A percentile compares a stretch with the other conserved stretches of the same genome.
Evolutionary conservation across 73 alveolate species (phyloP).

Genomic region (Paramecium tetraurelia): DNA sequence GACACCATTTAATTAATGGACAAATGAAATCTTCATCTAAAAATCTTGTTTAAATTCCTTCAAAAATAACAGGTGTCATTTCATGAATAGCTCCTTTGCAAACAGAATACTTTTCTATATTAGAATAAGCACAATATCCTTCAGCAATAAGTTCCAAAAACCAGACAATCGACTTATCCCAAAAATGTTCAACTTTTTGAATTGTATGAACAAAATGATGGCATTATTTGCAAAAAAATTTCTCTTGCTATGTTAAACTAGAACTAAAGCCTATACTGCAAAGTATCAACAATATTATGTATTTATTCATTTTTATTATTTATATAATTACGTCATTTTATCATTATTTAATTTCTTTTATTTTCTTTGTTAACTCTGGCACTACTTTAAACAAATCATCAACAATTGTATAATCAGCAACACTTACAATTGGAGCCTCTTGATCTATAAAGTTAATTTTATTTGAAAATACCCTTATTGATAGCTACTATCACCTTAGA

Average conservation of each 20-base stretch:
- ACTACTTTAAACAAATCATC: constrained; percentile 90
- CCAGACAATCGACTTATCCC: constrained; percentile 9
- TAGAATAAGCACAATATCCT: not conserved
- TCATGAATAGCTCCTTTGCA: constrained; percentile 57
- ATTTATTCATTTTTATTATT: not conserved
- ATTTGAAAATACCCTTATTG: constrained; percentile 68
- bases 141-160: constrained; percentile 17
- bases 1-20: constrained; percentile 45
- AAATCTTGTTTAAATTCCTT: constrained; percentile 31
- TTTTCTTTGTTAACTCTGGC: constrained; percentile 90
- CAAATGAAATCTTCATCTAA: constrained; percentile 57
- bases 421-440: constrained; percentile 87
- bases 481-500: constrained; percentile 94
- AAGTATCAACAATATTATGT: not conserved
- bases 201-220: not conserved
- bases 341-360: constrained; percentile 50
- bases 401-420: constrained; percentile 89
- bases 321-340: not conserved
- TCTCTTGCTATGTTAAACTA: not conserved
- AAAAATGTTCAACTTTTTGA: not conserved
- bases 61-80: constrained; percentile 51
- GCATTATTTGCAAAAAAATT: not conserved
- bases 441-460: constrained; percentile 63
- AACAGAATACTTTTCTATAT: constrained; percentile 17
- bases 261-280: not conserved